Evolutionary conservation across 78 protist species (phyloP), one percentile per base, ranked within the genome.

Genomic region (Anaeramoeba flamelloides): DNA sequence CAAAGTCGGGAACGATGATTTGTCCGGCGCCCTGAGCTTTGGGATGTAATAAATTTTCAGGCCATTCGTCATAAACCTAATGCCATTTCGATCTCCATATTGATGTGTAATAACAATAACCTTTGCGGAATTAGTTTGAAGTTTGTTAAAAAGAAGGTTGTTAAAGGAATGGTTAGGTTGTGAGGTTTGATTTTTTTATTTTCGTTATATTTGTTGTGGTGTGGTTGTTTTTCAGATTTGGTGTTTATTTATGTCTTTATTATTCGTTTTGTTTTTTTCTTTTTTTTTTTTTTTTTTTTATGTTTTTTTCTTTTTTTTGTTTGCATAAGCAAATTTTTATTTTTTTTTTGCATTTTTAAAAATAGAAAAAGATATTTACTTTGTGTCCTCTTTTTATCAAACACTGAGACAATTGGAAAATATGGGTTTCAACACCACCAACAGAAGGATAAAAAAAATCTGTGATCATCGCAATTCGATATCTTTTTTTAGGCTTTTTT

Each of bases 371-470:
- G 77, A 34, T 41, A 0, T 32, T 36, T 31, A 88, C 91, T 77
- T 90, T 82, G 77, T 88, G 90, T 38, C 92, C 92, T 0, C 12
- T 17, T 17, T 77, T 65, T 1, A 89, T 78, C 30, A 96, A 79
- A 41, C 95, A 89, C 79, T 90, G 93, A 38, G 94, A 39, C 1
- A 94, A 75, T 69, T 90, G 90, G 86, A 87, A 94, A 3, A 92
- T 75, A 87, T 94, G 98, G 3, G 31, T 83, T 64, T 86, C 89
- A 3, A 86, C 87, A 41, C 89, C 99, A 36, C 99, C 99, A 53
- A 92, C 79, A 65, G 90, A 89, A 1, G 99, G 99, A 83, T 78
- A 95, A 85, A 93, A 95, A 85, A 95, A 95, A 85, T 95, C 98
- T 30, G 94, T 92, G 4, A 93, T 90, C 91, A 94, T 78, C 36